Evolutionary conservation across 345 rosid species (phyloP), one percentile per base, ranked within the genome.

Genomic region (Salix suchowensis): DNA sequence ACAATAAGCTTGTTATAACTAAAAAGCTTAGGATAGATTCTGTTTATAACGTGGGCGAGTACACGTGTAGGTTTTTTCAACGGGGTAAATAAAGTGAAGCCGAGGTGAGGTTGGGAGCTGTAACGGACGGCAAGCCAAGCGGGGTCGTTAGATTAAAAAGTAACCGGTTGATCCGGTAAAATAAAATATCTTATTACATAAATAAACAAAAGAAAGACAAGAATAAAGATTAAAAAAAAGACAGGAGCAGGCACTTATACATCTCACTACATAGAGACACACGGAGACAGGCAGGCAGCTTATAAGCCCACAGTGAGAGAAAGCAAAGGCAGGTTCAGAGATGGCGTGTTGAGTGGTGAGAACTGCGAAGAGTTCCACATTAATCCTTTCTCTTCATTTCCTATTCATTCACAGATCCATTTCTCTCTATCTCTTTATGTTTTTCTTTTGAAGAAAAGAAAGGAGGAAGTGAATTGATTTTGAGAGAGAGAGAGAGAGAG

Each of bases 261-360:
- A 44, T 28, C 2, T 5, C 37, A 40, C 69, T 36, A 64, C 44
- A 42, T 7, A 42, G 46, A 42, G 46, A 40, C 46, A 42, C 13
- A 11, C 46, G 46, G 13, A 11, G 46, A 64, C 11, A 28, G 48
- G 24, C 72, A n/a, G 69, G 39, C 68, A 39, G 76, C 74, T 58
- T 18, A 8, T 5, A 16, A 77, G 75, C 75, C 68, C 69, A 48
- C 67, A 32, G 61, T 16, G 4, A 2, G 73, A 26, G 13, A 66
- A 19, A 70, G 65, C 24, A 50, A 54, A 7, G 71, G 61, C 62
- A 68, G 78, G 77, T 42, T 42, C 36, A 74, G 84, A 64, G 84
- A 86, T 90, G 92, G 86, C 91, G 92, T 88, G 70, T 76, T 93
- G 91, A 91, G 70, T 40, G 80, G 89, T 42, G 91, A 76, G 71